phyloP scores from a whole-genome alignment of 2,329 filamentous ascomycete species.

The Passalora sequoiae region DNA sequence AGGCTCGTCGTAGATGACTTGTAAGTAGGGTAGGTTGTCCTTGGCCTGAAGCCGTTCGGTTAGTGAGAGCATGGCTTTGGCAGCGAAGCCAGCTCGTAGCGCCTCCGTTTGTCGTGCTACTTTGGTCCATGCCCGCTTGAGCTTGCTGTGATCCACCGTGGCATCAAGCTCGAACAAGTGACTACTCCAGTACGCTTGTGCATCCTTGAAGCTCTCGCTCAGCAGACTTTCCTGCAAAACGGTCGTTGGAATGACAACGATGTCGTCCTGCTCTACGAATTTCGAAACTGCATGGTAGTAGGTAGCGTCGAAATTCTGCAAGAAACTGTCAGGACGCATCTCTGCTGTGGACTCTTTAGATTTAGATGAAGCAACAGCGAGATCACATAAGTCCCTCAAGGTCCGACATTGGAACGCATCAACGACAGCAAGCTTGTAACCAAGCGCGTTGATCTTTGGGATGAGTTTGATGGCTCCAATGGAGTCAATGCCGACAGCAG shows the following conservation, averaged over 20 bases:
- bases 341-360: neutral
- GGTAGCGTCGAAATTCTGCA: conserved; percentile 6
- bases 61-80: conserved; percentile 8
- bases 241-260: conserved; percentile 13
- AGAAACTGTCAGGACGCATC: conserved; percentile 1
- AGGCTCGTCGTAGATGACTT: conserved; percentile 15
- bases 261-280: conserved; percentile 9
- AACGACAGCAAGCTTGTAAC: conserved; percentile 10
- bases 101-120: conserved; percentile 12
- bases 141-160: conserved; percentile 8
- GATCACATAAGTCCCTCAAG: conserved; percentile 7
- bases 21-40: conserved; percentile 10
- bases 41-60: neutral
- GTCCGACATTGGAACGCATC: conserved; percentile 15
- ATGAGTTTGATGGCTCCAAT: conserved; percentile 15
- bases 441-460: conserved; percentile 14
- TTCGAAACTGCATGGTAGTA: conserved; percentile 9
- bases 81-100: conserved; percentile 14
- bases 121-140: conserved; percentile 12
- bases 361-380: conserved; percentile 2
- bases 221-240: conserved; percentile 13
- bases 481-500: conserved; percentile 16
- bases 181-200: conserved; percentile 16
- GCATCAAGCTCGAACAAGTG: conserved; percentile 10
- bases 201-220: conserved; percentile 13